Percentiles rank a stretch among this genome's conserved stretches.
Evolutionary conservation across 2,329 filamentous ascomycete genomes (phyloP).

Genomic region (Lachnellula cervina): DNA sequence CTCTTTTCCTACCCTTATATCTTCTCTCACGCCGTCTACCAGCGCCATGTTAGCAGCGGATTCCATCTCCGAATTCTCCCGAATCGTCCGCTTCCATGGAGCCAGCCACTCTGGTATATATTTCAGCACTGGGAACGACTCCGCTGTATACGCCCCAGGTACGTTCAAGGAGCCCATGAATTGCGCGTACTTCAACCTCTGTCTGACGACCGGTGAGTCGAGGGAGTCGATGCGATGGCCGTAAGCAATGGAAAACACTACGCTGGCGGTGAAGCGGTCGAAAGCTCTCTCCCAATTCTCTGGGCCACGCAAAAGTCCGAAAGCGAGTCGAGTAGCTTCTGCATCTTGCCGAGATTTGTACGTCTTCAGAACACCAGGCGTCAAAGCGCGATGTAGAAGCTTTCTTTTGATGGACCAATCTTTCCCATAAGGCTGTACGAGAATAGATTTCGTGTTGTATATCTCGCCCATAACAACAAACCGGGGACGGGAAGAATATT

Average conservation of each 20-base stretch:
- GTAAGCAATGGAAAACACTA: conserved; percentile 48
- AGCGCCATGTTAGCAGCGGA: conserved; percentile 20
- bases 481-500: conserved; percentile 40
- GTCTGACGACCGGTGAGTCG: conserved; percentile 41
- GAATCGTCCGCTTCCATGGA: conserved; percentile 21
- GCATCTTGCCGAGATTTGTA: conserved; percentile 47
- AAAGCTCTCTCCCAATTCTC: conserved; percentile 41
- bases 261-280: conserved; percentile 43
- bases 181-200: conserved; percentile 45
- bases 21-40: conserved; percentile 29
- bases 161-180: conserved; percentile 42
- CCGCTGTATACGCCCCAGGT: conserved; percentile 36
- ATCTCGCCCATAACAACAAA: conserved; percentile 43
- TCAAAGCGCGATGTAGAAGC: conserved; percentile 40
- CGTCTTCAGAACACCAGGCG: conserved; percentile 37
- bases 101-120: conserved; percentile 30
- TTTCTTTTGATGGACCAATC: conserved; percentile 41
- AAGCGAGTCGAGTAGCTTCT: conserved; percentile 42
- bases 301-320: conserved; percentile 37
- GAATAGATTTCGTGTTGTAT: conserved; percentile 36
- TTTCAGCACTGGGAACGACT: conserved; percentile 32
- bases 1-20: conserved; percentile 24
- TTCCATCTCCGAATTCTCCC: conserved; percentile 18
- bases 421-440: conserved; percentile 46
- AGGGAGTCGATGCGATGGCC: conserved; percentile 46